Evolutionary conservation across 805 yeast genomes (phyloP).

Genomic region (Candida taoyuanica): DNA sequence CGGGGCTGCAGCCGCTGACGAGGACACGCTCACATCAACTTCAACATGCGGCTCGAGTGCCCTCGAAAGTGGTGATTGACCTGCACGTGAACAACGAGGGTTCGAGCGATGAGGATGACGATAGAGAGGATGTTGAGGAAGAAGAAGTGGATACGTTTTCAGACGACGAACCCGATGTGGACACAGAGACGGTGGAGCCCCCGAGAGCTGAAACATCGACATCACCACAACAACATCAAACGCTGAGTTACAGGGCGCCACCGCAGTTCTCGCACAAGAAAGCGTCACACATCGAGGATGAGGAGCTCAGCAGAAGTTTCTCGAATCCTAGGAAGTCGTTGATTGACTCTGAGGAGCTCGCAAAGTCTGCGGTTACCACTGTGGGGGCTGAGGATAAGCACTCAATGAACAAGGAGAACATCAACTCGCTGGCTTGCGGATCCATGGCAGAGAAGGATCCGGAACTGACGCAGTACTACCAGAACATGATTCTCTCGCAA

Average conservation of each 20-base stretch:
- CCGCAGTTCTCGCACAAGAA: slow-evolving; percentile 23
- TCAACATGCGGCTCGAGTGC: slow-evolving; percentile 6
- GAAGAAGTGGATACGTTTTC: slow-evolving; percentile 27
- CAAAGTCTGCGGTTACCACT: no score
- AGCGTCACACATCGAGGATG: slow-evolving; percentile 3
- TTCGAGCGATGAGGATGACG: slow-evolving; percentile 12
- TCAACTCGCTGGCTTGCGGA: no score
- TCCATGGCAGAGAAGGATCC: slow-evolving; percentile 6
- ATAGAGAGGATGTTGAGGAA: slow-evolving; percentile 16
- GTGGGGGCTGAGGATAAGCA: no score
- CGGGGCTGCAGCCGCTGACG: slow-evolving; percentile 21
- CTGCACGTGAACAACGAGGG: slow-evolving; percentile 13
- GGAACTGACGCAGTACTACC: slow-evolving; percentile 31
- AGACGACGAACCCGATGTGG: slow-evolving; percentile 16
- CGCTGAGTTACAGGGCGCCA: slow-evolving; percentile 22
- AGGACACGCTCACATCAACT: slow-evolving; percentile 22
- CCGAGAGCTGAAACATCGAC: slow-evolving; percentile 3
- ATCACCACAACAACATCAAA: slow-evolving; percentile 1
- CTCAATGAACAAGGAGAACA: no score
- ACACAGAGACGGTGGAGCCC: no score
- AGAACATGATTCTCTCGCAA: slow-evolving; percentile 45
- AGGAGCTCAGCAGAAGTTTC: not conserved
- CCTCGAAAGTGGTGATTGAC: slow-evolving; percentile 17
- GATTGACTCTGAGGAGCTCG: slow-evolving; percentile 11
- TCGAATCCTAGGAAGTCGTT: slow-evolving; percentile 10